phyloP scores from a whole-genome alignment of 2,329 filamentous ascomycete genomes.

The Penicillium polonicum region DNA sequence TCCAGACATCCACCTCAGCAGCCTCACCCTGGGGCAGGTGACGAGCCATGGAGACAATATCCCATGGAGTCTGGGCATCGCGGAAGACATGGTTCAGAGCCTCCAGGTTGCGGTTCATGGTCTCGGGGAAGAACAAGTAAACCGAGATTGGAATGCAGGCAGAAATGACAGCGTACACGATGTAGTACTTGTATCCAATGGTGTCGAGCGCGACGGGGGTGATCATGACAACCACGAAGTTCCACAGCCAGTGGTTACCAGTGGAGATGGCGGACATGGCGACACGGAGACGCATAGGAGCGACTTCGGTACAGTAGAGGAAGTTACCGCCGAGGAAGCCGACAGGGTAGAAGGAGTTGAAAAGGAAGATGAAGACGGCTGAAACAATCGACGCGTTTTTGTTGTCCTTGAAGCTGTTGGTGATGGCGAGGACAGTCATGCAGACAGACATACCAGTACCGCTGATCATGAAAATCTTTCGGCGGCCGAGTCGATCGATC shows the following conservation, averaged over 20 bases:
- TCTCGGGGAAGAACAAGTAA: slow-evolving; percentile 26
- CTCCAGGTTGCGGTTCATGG: slow-evolving; percentile 29
- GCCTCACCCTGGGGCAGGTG: slow-evolving; percentile 24
- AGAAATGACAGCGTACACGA: slow-evolving; percentile 23
- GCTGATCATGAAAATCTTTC: slow-evolving; percentile 55
- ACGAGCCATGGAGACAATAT: slow-evolving; percentile 27
- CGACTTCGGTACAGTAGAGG: slow-evolving; percentile 27
- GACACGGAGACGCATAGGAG: slow-evolving; percentile 25
- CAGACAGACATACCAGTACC: slow-evolving; percentile 55
- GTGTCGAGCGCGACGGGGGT: slow-evolving; percentile 24
- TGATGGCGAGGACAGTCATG: slow-evolving; percentile 53
- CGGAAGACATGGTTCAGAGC: slow-evolving; percentile 25
- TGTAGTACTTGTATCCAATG: slow-evolving; percentile 25
- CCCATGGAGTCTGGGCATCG: slow-evolving; percentile 23
- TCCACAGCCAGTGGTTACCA: slow-evolving; percentile 26
- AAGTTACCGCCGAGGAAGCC: slow-evolving; percentile 25
- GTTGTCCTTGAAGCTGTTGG: slow-evolving; percentile 33
- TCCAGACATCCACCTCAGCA: slow-evolving; percentile 22
- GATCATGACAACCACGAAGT: slow-evolving; percentile 27
- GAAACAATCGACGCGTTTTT: slow-evolving; percentile 16
- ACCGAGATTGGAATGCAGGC: slow-evolving; percentile 21
- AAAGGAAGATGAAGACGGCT: slow-evolving; percentile 24
- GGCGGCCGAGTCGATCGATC: slow-evolving; percentile 53
- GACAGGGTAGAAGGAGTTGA: slow-evolving; percentile 26
- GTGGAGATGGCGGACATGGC: slow-evolving; percentile 26